phyloP scores from a whole-genome alignment of 129 eudicot genomes.

The Chrysanthemum seticuspe region DNA sequence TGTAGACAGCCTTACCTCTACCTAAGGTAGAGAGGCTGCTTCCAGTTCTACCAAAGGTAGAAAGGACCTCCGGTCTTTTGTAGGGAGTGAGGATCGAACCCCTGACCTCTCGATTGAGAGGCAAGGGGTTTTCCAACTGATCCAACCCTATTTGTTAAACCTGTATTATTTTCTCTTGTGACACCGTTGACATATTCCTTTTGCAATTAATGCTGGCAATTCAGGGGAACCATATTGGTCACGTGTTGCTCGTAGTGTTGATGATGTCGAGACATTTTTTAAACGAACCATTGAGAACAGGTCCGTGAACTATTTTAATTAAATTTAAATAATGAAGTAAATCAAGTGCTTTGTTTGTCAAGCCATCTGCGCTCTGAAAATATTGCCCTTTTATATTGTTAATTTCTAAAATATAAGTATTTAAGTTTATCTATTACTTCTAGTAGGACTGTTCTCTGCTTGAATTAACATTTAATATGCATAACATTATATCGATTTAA shows the following conservation, averaged over 20 bases:
- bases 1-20: too few relatives aligned
- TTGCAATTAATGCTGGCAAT: slow-evolving; percentile 20
- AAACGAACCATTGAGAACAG: slow-evolving; percentile 86
- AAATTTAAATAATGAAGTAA: too few relatives aligned
- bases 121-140: too few relatives aligned
- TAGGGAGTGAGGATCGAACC: too few relatives aligned
- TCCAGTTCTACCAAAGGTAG: too few relatives aligned
- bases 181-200: slow-evolving; percentile 9
- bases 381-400: too few relatives aligned
- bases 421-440: background rate
- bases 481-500: slow-evolving; percentile 7
- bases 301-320: slow-evolving; percentile 34
- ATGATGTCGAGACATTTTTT: slow-evolving; percentile 81
- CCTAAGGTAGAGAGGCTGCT: too few relatives aligned
- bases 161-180: slow-evolving; percentile 4
- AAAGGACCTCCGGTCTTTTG: too few relatives aligned
- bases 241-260: slow-evolving; percentile 58
- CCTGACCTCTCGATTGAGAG: too few relatives aligned
- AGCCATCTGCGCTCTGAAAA: too few relatives aligned
- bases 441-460: background rate
- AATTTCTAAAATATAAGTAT: background rate
- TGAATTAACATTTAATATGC: slow-evolving; percentile 15
- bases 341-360: too few relatives aligned
- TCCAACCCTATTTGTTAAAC: too few relatives aligned
- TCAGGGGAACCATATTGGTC: slow-evolving; percentile 97